Percentiles rank a stretch among this genome's conserved stretches.
Conservation (phyloP, 1,284 basidiomycete genomes). For the Ustilago hordei region DNA sequence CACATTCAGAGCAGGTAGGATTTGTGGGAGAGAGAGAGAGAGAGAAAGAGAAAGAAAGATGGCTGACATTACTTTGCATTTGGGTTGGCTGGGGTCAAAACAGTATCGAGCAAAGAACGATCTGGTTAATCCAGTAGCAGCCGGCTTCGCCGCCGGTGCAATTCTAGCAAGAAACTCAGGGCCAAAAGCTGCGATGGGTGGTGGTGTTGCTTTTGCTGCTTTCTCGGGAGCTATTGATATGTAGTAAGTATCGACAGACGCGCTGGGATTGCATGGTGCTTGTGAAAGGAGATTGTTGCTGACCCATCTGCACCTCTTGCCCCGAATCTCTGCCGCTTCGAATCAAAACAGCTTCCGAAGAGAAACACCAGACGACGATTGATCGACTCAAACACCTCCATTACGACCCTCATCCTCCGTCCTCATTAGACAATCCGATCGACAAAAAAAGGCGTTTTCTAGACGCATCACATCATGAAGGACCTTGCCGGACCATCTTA, state of each 20-base stretch:
- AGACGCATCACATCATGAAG: no score
- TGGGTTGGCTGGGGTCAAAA: neutral
- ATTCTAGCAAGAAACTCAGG: slow-evolving; percentile 66
- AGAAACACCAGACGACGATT: slow-evolving; percentile 58
- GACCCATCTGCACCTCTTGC: neutral
- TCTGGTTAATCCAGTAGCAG: slow-evolving; percentile 62
- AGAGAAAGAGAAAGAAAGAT: neutral
- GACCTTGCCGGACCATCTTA: neutral
- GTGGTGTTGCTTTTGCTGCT: slow-evolving; percentile 66
- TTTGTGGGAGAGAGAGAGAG: no score
- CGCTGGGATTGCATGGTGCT: neutral
- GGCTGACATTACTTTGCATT: neutral
- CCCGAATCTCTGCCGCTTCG: neutral
- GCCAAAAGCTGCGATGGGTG: slow-evolving; percentile 63
- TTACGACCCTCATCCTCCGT: neutral
- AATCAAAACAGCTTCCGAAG: slow-evolving; percentile 49
- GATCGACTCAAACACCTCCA: neutral
- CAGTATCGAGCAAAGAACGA: slow-evolving; percentile 69
- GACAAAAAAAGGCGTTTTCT: no score
- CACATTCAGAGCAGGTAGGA: no score
- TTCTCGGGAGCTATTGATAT: slow-evolving; percentile 68
- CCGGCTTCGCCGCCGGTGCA: slow-evolving; percentile 62
- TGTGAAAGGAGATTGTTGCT: neutral
- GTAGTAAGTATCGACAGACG: slow-evolving; percentile 46
- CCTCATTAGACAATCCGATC: no score